A percentile compares a stretch with the other conserved stretches of the same genome.
Conservation (phyloP, 768 basidiomycete species). For the Pleurotus ostreatus region DNA sequence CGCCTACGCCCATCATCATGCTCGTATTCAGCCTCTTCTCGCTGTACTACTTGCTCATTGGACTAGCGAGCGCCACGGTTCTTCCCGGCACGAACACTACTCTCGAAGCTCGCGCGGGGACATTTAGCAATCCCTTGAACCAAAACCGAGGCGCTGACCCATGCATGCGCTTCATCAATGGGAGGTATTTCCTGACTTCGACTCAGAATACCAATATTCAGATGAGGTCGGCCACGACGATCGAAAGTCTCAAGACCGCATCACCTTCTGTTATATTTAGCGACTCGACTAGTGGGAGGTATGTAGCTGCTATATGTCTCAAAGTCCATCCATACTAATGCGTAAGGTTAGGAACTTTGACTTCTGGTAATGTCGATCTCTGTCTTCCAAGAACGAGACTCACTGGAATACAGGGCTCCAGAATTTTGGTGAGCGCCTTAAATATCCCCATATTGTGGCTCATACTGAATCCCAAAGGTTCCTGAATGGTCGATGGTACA, state of each 20-base stretch:
- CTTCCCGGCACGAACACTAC: background rate
- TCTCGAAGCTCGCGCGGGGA: background rate
- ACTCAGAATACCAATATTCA: conserved; percentile 15
- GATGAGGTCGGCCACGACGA: conserved; percentile 11
- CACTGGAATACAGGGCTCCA: conserved; percentile 7
- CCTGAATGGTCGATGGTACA: conserved; percentile 13
- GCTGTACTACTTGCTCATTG: too few species aligned
- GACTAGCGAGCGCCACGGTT: too few species aligned
- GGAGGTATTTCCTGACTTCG: conserved; percentile 12
- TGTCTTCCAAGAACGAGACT: background rate
- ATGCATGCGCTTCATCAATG: conserved; percentile 15
- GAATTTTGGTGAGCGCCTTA: conserved; percentile 12
- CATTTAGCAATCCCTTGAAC: conserved; percentile 4
- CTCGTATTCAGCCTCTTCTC: too few species aligned
- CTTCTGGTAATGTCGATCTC: background rate
- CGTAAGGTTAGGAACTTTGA: background rate
- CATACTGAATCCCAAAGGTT: conserved; percentile 2
- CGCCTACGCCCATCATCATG: too few species aligned
- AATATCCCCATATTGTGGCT: background rate
- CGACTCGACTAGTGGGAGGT: conserved; percentile 15
- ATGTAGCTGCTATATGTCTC: background rate
- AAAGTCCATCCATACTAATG: too few species aligned
- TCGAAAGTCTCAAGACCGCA: conserved; percentile 15
- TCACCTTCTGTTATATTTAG: conserved; percentile 6
- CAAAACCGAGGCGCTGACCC: conserved; percentile 13